A percentile compares a stretch with the other conserved stretches of the same genome.
These are phyloP conservation scores for Wickerhamiella nectarea DNA, from an alignment of 805 yeast species.

Conservation along the genomic window DNA sequence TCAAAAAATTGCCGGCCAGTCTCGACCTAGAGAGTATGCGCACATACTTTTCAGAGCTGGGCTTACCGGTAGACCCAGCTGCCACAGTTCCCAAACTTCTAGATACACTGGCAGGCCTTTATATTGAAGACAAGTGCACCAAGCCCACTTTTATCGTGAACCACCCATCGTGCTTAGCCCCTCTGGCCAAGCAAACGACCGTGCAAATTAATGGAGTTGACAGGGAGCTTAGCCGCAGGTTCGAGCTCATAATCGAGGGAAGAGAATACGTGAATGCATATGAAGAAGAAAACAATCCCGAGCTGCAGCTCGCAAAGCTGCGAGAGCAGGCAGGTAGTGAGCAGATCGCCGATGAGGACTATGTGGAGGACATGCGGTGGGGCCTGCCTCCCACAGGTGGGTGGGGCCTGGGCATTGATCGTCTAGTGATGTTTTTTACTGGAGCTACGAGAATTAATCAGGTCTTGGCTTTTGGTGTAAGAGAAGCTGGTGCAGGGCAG, in stretches of 20 bases:
- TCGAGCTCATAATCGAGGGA: slow-evolving; percentile 72
- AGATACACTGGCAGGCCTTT: slow-evolving; percentile 47
- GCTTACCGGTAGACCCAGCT: slow-evolving; percentile 15
- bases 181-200: slow-evolving; percentile 59
- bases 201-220: slow-evolving; percentile 19
- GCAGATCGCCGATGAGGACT: slow-evolving; percentile 57
- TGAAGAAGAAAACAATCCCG: slow-evolving; percentile 90
- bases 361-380: slow-evolving; percentile 67
- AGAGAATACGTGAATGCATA: slow-evolving; percentile 83
- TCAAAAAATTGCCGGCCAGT: slow-evolving; percentile 34
- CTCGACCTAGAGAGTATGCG: slow-evolving; percentile 31
- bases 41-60: slow-evolving; percentile 13
- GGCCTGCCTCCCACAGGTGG: slow-evolving; percentile 98
- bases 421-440: slow-evolving; percentile 68
- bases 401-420: slow-evolving; percentile 90
- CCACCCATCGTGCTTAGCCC: slow-evolving; percentile 77
- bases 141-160: slow-evolving; percentile 63
- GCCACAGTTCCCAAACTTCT: slow-evolving; percentile 42
- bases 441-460: slow-evolving; percentile 41
- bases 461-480: slow-evolving; percentile 8
- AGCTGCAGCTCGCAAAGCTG: slow-evolving; percentile 52
- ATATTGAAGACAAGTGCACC: slow-evolving; percentile 50
- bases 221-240: slow-evolving; percentile 44
- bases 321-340: slow-evolving; percentile 42
- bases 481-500: neutral